phyloP scores from a whole-genome alignment of 2,329 filamentous ascomycete species.

The Pseudogymnoascus sp. region DNA sequence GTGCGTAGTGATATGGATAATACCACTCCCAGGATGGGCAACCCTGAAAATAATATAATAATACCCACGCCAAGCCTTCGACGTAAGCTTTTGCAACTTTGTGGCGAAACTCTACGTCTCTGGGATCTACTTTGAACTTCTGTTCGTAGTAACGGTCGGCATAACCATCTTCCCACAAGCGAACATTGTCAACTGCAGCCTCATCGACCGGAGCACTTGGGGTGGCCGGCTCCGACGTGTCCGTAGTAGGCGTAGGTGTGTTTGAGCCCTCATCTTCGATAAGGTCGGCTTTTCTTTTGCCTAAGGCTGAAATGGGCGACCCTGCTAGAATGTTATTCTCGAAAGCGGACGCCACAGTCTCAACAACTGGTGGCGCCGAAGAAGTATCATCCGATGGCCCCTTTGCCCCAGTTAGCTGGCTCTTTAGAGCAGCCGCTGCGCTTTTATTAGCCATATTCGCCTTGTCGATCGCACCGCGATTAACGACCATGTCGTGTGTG shows the following conservation, averaged over 20 bases:
- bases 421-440: conserved; percentile 80
- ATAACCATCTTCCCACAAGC: conserved; percentile 93
- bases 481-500: conserved; percentile 84
- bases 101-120: conserved; percentile 78
- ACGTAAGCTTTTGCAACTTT: conserved; percentile 87
- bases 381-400: conserved; percentile 19
- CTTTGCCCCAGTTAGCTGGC: conserved; percentile 54
- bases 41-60: conserved; percentile 95
- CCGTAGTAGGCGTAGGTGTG: conserved; percentile 48
- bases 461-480: conserved; percentile 56
- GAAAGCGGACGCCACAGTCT: conserved; percentile 22
- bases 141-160: conserved; percentile 94
- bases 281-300: conserved; percentile 70
- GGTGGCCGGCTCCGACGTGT: conserved; percentile 44
- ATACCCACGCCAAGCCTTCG: conserved; percentile 89
- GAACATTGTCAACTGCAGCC: conserved; percentile 68
- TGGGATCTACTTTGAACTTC: conserved; percentile 79
- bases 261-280: conserved; percentile 52
- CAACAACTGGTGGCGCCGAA: conserved; percentile 15
- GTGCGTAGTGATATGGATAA: conserved; percentile 96
- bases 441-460: conserved; percentile 86
- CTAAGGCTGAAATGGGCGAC: conserved; percentile 44
- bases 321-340: conserved; percentile 9
- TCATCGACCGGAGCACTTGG: conserved; percentile 46
- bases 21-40: conserved; percentile 99